Evolutionary conservation across 768 basidiomycete species (phyloP), one percentile per base, ranked within the genome.

Genomic region (Dentipellis fragilis): DNA sequence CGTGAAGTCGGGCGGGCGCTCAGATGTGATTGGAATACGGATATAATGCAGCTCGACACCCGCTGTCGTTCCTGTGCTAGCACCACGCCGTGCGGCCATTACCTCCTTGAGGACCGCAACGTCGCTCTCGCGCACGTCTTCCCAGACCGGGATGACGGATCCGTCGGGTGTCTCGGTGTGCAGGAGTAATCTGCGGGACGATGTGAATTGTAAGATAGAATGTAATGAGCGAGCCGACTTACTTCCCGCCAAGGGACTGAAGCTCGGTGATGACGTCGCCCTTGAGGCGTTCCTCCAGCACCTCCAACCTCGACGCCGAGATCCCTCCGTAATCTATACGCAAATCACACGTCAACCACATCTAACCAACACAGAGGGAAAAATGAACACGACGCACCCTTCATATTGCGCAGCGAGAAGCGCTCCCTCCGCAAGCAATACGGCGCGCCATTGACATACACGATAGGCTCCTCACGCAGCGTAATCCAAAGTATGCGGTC

Each of bases 1-100:
- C 21, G 80, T 69, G 66, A 83, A 84, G 65, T 91, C 88, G 0
- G 87, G 85, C 10, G 86, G 75, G 38, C 79, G 84, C 68, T 97
- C 94, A 0, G 94, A 85, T 5, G 96, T 99, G 64, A 98, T 87
- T 1, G 96, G 95, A 35, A 98, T 83, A 16, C 96, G 85, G 54
- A 77, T 73, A 68, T 94, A 96, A 56, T 80, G 75, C 23, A 97
- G 75, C 52, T 85, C 80, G 29, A 86, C 70, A n/a, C 76, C 79
- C 19, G 74, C 70, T 3, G 29, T 29, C 29, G 29, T 29, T 29
- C 6, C 29, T 29, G 29, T 29, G 0, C 68, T 65, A 19, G 71
- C 64, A 23, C 66, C 69, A 35, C 64, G 69, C 47, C 80, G 77
- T 3, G 78, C 71, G 12, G 74, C 79, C 93, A 98, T 97, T 58